Conservation (phyloP, 352 stramenopile species). For the Nothophytophthora sp. region DNA sequence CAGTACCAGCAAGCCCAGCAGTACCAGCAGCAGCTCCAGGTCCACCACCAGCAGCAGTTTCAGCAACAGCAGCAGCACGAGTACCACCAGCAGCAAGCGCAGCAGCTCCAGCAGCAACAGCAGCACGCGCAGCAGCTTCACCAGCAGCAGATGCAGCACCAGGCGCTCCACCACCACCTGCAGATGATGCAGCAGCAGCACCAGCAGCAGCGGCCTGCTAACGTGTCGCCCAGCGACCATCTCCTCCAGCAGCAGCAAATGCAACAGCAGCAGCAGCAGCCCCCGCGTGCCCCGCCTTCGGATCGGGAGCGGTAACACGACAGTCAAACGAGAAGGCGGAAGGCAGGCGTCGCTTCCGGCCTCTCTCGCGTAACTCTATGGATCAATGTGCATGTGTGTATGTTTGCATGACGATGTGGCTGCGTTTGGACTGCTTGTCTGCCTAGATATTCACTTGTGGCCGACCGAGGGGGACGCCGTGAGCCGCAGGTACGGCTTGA, state of each 20-base stretch:
- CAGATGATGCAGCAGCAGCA: conserved; percentile 47
- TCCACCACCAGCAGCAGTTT: conserved; percentile 50
- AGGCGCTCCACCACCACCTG: conserved; percentile 49
- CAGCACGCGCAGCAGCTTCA: conserved; percentile 41
- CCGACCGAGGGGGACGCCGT: conserved; percentile 68
- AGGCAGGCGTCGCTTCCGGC: too few species aligned
- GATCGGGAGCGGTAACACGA: conserved; percentile 14
- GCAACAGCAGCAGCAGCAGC: conserved; percentile 26
- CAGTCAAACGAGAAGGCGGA: conserved; percentile 1
- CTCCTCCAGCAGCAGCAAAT: conserved; percentile 34
- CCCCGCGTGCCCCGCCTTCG: conserved; percentile 21
- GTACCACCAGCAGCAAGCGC: conserved; percentile 31
- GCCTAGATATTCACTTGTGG: conserved; percentile 35
- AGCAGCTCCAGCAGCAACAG: conserved; percentile 36
- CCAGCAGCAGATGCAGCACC: conserved; percentile 60
- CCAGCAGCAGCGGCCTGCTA: conserved; percentile 32
- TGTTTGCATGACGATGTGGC: conserved; percentile 15
- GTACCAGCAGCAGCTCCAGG: conserved; percentile 39
- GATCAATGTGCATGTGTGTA: conserved; percentile 27
- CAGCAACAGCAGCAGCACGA: conserved; percentile 51
- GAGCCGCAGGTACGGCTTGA: conserved; percentile 79
- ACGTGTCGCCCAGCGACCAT: conserved; percentile 31
- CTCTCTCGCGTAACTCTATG: conserved; percentile 36
- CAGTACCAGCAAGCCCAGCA: conserved; percentile 59
- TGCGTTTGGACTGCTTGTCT: conserved; percentile 3